Conservation (phyloP, 2,329 filamentous ascomycete genomes). For the Cadophora malorum region DNA sequence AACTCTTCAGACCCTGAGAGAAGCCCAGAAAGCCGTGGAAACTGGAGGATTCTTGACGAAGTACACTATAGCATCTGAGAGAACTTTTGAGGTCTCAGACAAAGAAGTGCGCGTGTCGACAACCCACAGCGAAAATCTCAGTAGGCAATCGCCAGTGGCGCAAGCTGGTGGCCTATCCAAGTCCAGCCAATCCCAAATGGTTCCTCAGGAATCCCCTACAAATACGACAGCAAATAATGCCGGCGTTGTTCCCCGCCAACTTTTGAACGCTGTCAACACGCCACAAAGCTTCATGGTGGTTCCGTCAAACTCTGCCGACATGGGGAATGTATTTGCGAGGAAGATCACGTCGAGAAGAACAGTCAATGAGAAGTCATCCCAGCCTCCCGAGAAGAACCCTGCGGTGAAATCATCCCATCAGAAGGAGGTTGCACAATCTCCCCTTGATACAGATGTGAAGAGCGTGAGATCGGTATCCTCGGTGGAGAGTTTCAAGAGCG, state of each 20-base stretch:
- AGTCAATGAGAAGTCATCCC: background rate
- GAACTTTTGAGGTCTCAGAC: constrained; percentile 3
- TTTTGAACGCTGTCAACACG: background rate
- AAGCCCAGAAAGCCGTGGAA: constrained; percentile 27
- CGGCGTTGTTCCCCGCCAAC: background rate
- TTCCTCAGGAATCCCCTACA: background rate
- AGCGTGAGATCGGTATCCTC: constrained; percentile 30
- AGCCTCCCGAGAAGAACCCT: background rate
- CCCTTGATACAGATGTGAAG: background rate
- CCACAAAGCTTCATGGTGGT: constrained; percentile 18
- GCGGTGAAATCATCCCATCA: background rate
- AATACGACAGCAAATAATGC: background rate
- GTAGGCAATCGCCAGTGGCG: background rate
- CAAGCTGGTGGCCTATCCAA: background rate
- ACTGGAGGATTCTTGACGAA: constrained; percentile 19
- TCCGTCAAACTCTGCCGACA: background rate
- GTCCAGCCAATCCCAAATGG: too few species aligned
- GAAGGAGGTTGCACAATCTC: background rate
- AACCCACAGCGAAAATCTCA: background rate
- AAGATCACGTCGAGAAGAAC: background rate
- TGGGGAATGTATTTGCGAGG: background rate
- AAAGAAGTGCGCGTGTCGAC: background rate
- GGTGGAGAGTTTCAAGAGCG: constrained; percentile 33
- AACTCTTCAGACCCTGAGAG: constrained; percentile 29
- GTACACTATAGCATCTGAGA: constrained; percentile 13